Evolutionary conservation across 352 stramenopile genomes (phyloP), one percentile per base, ranked within the genome.

Genomic region (Pythium angustatum): DNA sequence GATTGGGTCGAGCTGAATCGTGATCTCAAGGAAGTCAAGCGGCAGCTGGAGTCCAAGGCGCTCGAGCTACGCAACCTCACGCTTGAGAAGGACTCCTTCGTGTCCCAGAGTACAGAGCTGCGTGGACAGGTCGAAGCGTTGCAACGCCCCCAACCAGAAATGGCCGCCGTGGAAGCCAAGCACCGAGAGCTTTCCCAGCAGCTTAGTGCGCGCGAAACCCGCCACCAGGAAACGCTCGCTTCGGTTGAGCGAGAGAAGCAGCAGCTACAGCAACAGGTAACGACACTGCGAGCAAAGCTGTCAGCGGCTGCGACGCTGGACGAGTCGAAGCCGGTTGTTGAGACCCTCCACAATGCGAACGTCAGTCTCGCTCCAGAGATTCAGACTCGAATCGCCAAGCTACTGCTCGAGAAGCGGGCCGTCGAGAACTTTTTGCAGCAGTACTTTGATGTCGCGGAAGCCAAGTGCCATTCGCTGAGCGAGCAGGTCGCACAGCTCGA

Each of bases 381-480:
- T 24, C 38, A 69, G 54, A 31, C 27, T 43, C 40, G 34, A n/a
- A 67, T 62, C 14, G 19, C 27, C 26, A 51, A 55, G 7, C 64
- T 79, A 27, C 48, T 77, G 10, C 65, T 64, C 27, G 81, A 87
- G 43, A 90, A 85, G 64, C 64, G 74, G 24, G 64, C 68, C 21
- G 51, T 88, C 15, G 64, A 83, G 48, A 66, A 74, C 24, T 88
- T 88, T 26, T 53, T 90, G 10, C 68, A 68, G 22, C 77, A 58
- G 6, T 88, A 87, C 48, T 79, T 75, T 53, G 44, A 63, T 49
- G 58, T 59, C 5, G 77, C 79, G 3, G 81, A 90, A 71, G 72
- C 54, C 1, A 87, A 88, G 30, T 87, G 77, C 61, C 60, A 63
- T 2, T 50, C 68, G 34, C 45, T 88, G 31, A 48, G 68, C 3